Conservation (phyloP, 2,329 filamentous ascomycete genomes). For the Clarireedia homoeocarpa region DNA sequence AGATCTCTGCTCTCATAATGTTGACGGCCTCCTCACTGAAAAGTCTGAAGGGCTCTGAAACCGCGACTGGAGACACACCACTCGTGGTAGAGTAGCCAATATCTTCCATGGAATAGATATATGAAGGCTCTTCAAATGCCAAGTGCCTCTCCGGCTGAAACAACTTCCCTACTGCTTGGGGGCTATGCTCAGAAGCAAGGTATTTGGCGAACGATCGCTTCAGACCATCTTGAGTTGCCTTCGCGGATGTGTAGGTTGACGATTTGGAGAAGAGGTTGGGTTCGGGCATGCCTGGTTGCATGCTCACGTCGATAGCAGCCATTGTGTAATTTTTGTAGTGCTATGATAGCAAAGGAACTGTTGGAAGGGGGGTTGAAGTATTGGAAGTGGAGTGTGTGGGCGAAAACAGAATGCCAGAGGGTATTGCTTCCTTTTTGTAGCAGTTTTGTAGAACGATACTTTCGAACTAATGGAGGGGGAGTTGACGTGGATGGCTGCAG, state of each 20-base stretch:
- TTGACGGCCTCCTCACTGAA: constrained; percentile 54
- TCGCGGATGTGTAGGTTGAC: constrained; percentile 22
- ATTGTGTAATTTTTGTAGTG: constrained; percentile 12
- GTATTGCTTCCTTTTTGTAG: too few relatives aligned
- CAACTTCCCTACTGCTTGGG: constrained; percentile 23
- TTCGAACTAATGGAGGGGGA: too few relatives aligned
- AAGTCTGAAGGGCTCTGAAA: constrained; percentile 56
- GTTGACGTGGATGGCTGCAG: not conserved
- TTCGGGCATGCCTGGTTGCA: constrained; percentile 20
- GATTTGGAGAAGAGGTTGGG: constrained; percentile 19
- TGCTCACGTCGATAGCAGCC: constrained; percentile 23
- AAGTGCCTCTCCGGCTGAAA: constrained; percentile 52
- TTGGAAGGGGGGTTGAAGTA: not conserved
- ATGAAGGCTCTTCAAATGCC: constrained; percentile 40
- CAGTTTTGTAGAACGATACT: too few relatives aligned
- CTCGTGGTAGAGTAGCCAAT: constrained; percentile 45
- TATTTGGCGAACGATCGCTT: constrained; percentile 29
- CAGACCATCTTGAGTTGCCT: constrained; percentile 25
- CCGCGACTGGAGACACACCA: constrained; percentile 54
- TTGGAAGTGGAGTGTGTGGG: too few relatives aligned
- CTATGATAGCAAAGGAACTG: not conserved
- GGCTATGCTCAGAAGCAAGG: constrained; percentile 24
- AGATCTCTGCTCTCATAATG: constrained; percentile 55
- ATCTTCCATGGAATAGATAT: constrained; percentile 53
- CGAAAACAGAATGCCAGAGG: too few relatives aligned